A percentile compares a stretch with the other conserved stretches of the same genome.
Evolutionary conservation across 1,284 basidiomycete genomes (phyloP).

Genomic region (Ceraceosorus bombacis): DNA sequence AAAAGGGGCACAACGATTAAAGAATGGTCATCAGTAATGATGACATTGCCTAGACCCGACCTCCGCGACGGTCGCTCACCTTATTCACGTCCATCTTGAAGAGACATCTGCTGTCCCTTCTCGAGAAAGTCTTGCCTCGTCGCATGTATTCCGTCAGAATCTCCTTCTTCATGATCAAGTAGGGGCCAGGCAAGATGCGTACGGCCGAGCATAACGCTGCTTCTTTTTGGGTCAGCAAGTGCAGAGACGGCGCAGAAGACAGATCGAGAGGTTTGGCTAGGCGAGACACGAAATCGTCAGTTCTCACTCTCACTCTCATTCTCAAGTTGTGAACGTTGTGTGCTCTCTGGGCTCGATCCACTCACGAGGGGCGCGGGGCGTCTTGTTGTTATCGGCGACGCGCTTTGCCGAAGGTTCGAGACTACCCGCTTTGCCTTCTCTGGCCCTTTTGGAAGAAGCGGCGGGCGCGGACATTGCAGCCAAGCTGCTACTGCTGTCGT

Average conservation of each 20-base stretch:
- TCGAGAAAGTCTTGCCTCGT: conserved; percentile 33
- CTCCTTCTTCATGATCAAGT: conserved; percentile 43
- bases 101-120: conserved; percentile 33
- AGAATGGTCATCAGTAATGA: too few species aligned
- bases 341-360: too few species aligned
- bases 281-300: conserved; percentile 3
- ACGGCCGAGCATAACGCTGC: conserved; percentile 38
- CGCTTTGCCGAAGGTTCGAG: conserved; percentile 12
- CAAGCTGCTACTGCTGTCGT: not conserved
- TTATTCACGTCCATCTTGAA: conserved; percentile 45
- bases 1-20: too few species aligned
- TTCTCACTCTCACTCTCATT: not conserved
- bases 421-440: conserved; percentile 15
- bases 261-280: conserved; percentile 35
- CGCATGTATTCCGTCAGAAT: conserved; percentile 36
- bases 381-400: conserved; percentile 5
- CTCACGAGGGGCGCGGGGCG: conserved; percentile 8
- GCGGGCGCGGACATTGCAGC: conserved; percentile 6
- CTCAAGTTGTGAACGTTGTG: too few species aligned
- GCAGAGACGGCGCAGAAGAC: conserved; percentile 34
- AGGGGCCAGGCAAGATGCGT: conserved; percentile 43
- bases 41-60: not conserved
- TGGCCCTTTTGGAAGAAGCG: conserved; percentile 8
- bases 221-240: conserved; percentile 39
- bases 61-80: not conserved